These are phyloP conservation scores for Euphorbia pulcherrima DNA, from an alignment of 345 rosid genomes.

Conservation along the genomic window DNA sequence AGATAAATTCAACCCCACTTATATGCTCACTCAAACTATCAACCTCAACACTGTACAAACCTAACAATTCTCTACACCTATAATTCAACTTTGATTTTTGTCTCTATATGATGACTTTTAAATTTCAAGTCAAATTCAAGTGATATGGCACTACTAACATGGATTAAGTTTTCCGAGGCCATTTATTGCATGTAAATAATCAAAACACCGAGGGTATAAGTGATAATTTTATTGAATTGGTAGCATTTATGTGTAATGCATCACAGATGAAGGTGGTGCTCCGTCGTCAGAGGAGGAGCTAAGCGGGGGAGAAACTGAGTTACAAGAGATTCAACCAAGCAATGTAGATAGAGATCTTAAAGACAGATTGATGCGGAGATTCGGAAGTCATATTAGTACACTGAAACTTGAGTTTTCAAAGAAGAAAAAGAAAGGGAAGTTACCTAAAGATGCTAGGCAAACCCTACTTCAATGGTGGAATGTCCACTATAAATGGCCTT, in stretches of 20 bases:
- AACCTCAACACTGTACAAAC: too few species aligned
- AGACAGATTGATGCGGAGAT: slow-evolving; percentile 25
- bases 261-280: slow-evolving; percentile 54
- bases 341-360: slow-evolving; percentile 29
- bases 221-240: too few species aligned
- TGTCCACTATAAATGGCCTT: slow-evolving; percentile 35
- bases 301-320: slow-evolving; percentile 40
- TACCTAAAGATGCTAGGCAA: slow-evolving; percentile 35
- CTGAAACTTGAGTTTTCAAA: slow-evolving; percentile 32
- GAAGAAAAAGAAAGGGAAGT: slow-evolving; percentile 35
- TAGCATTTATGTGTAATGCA: too few species aligned
- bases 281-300: slow-evolving; percentile 63
- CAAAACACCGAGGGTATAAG: neutral
- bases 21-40: too few species aligned
- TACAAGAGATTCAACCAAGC: slow-evolving; percentile 23
- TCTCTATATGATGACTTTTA: too few species aligned
- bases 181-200: too few species aligned
- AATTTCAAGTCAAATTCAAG: too few species aligned
- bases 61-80: too few species aligned
- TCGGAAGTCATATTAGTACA: slow-evolving; percentile 30
- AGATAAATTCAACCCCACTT: too few species aligned
- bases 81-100: too few species aligned
- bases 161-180: too few species aligned
- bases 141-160: too few species aligned
- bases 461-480: slow-evolving; percentile 33